Evolutionary conservation across 306 rosid genomes (phyloP), one percentile per base, ranked within the genome.

Genomic region (Prosopis cineraria): DNA sequence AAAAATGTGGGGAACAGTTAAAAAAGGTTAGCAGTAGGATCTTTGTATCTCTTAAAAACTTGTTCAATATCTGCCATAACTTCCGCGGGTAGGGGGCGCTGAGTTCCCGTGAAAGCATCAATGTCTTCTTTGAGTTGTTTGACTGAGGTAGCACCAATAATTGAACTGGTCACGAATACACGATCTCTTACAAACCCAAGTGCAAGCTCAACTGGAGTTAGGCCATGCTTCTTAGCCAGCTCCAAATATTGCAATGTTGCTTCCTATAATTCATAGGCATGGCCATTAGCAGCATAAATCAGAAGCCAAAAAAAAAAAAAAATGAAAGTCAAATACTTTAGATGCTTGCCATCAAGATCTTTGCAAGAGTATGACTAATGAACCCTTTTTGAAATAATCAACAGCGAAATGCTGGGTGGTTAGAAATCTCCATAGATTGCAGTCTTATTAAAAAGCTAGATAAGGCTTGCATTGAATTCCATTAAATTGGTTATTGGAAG

Each of bases 121-220:
- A 93, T 82, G 73, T 95, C 88, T 85, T 91, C 97, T 81, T 85
- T 95, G 29, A 91, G 89, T 74, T 93, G 99, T 19, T 88, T 83
- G 53, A 95, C 80, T 45, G 98, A 93, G 44, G 98, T 91, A 81
- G 98, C 98, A 60, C 98, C 99, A 5, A 95, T 72, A 34, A 95
- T 93, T 39, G 97, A 88, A 85, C 98, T 93, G 14, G 99, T 86
- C 89, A 92, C 72, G 81, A 95, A 95, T 45, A 97, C 97, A 11
- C 90, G 88, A 73, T 95, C 98, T 87, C 99, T 83, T 8, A 74
- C 89, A 78, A 95, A 93, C 74, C 96, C 96, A 80, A 95, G 97
- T 0, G 99, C 93, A 17, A 95, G 96, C 83, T 95, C 75, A 58
- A 89, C 93, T 29, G 89, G 93, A 58, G 89, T 86, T 69, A 89